A percentile compares a stretch with the other conserved stretches of the same genome.
Conservation (phyloP, 805 yeast species). For the Sugiyamaella boreocaroliniensis region DNA sequence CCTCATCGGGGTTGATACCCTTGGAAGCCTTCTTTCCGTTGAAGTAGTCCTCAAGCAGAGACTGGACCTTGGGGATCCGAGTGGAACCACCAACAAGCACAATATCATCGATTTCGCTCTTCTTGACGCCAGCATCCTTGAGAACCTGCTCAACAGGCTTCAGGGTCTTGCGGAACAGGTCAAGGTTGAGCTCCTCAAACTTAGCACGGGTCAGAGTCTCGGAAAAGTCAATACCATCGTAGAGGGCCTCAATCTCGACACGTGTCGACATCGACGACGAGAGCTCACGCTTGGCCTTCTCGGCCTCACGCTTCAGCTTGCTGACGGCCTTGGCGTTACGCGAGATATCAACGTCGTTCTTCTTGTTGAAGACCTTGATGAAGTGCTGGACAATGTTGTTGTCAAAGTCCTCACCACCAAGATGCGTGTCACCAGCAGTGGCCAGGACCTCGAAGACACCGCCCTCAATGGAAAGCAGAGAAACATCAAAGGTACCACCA, state of each 20-base stretch:
- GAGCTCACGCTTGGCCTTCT: constrained; percentile 94
- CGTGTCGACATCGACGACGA: constrained; percentile 94
- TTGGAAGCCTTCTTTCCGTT: constrained; percentile 94
- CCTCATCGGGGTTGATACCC: constrained; percentile 98
- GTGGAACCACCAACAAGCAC: constrained; percentile 99
- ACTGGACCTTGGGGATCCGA: constrained; percentile 97
- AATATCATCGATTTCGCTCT: constrained; percentile 85
- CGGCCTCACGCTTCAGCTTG: constrained; percentile 94
- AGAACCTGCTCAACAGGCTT: constrained; percentile 95
- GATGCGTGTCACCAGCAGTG: constrained; percentile 93
- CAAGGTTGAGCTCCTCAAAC: constrained; percentile 93
- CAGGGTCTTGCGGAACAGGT: constrained; percentile 86
- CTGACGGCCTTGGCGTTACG: constrained; percentile 81
- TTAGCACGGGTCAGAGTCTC: constrained; percentile 96
- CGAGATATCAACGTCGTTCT: constrained; percentile 77
- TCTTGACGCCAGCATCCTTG: constrained; percentile 84
- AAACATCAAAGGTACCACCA: constrained; percentile 97
- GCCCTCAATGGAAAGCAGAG: constrained; percentile 76
- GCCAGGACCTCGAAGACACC: constrained; percentile 92
- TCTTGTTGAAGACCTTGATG: constrained; percentile 80
- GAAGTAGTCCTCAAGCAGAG: constrained; percentile 81
- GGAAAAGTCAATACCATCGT: constrained; percentile 90
- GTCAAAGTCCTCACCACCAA: constrained; percentile 97
- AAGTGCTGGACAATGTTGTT: constrained; percentile 83
- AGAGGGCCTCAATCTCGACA: constrained; percentile 91